Conservation (phyloP, 1,284 basidiomycete species). For the Malassezia japonica region DNA sequence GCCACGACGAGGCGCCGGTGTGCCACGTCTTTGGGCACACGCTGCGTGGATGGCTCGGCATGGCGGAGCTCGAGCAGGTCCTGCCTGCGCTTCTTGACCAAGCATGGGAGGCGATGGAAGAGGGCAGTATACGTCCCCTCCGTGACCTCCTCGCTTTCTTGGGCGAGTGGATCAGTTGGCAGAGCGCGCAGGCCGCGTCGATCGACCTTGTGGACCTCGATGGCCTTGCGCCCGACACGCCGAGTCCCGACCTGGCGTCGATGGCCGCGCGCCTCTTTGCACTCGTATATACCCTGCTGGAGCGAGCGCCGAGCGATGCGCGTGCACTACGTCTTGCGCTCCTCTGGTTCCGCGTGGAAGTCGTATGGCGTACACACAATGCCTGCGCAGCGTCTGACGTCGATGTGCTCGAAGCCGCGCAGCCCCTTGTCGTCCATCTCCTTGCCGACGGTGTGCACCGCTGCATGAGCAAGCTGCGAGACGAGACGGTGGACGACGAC, state of each 20-base stretch:
- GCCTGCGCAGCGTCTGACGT: neutral
- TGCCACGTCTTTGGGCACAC: neutral
- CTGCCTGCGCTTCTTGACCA: neutral
- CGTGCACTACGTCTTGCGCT: constrained; percentile 13
- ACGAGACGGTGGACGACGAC: constrained; percentile 49
- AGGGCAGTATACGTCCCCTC: neutral
- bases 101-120: neutral
- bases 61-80: neutral
- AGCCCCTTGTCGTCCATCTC: constrained; percentile 28
- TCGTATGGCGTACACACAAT: constrained; percentile 22
- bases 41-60: neutral
- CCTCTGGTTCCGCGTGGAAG: constrained; percentile 33
- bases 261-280: neutral
- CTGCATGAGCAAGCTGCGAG: constrained; percentile 8
- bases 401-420: constrained; percentile 5
- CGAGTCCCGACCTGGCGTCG: neutral
- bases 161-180: constrained; percentile 11
- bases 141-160: constrained; percentile 6
- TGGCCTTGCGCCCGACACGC: neutral
- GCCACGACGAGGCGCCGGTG: neutral
- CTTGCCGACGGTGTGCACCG: constrained; percentile 32
- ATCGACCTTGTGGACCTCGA: neutral
- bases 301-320: neutral
- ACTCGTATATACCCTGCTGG: constrained; percentile 1
- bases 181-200: neutral